Percentiles rank a stretch among this genome's conserved stretches.
phyloP scores from a whole-genome alignment of 495 filamentous ascomycete genomes.

The Penicillium nucicola region DNA sequence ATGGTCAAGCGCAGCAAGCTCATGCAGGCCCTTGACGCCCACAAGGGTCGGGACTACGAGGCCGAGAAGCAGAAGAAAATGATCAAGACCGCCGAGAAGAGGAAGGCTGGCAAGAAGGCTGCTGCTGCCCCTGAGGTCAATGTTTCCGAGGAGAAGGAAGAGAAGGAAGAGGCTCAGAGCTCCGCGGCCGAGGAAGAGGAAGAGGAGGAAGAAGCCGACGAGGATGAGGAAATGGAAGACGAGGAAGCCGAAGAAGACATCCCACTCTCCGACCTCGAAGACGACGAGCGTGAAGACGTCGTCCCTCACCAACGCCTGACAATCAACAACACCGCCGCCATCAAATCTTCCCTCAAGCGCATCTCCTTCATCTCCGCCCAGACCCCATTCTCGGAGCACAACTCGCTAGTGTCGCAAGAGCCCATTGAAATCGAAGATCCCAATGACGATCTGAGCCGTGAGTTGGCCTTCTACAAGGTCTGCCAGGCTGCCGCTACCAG shows the following conservation, averaged over 20 bases:
- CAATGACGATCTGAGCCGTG: slow-evolving; percentile 84
- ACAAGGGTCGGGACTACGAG: slow-evolving; percentile 65
- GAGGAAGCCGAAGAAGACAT: slow-evolving; percentile 60
- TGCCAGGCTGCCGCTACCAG: slow-evolving; percentile 72
- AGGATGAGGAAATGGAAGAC: slow-evolving; percentile 45
- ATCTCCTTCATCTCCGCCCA: slow-evolving; percentile 61
- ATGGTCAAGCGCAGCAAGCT: slow-evolving; percentile 67
- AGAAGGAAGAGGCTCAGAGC: slow-evolving; percentile 21
- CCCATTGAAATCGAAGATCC: slow-evolving; percentile 61
- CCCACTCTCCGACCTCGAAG: slow-evolving; percentile 78
- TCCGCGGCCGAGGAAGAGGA: slow-evolving; percentile 22
- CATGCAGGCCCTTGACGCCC: slow-evolving; percentile 61
- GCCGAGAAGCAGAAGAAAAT: slow-evolving; percentile 63
- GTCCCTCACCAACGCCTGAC: slow-evolving; percentile 88
- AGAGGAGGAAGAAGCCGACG: slow-evolving; percentile 31
- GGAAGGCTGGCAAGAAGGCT: slow-evolving; percentile 44
- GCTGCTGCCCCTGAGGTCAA: slow-evolving; percentile 32
- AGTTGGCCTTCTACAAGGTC: slow-evolving; percentile 92
- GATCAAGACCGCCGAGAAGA: slow-evolving; percentile 51
- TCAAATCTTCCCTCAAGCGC: slow-evolving; percentile 71
- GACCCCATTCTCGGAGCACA: slow-evolving; percentile 64
- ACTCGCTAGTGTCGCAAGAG: slow-evolving; percentile 53
- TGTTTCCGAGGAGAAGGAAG: slow-evolving; percentile 21
- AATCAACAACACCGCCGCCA: slow-evolving; percentile 92
- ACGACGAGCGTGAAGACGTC: slow-evolving; percentile 79